These are phyloP conservation scores for Rhizopogon vesiculosus DNA, from an alignment of 768 basidiomycete species.

Conservation along the genomic window DNA sequence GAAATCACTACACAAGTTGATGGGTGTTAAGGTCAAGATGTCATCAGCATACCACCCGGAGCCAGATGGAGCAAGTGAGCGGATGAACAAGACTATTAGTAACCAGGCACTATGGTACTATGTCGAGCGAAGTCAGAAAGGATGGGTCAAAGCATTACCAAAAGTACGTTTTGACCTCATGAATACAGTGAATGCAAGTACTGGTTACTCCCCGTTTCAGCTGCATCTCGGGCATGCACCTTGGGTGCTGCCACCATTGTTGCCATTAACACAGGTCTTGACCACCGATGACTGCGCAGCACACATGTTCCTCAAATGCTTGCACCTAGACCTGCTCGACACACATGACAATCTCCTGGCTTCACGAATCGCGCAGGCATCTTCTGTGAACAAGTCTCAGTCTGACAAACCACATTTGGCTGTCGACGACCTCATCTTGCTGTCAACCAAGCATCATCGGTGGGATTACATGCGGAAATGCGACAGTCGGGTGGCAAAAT, in stretches of 20 bases:
- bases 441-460: no score
- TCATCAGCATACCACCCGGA: constrained; percentile 35
- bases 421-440: no score
- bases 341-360: no score
- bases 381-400: no score
- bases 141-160: constrained; percentile 26
- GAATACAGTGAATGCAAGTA: constrained; percentile 26
- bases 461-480: no score
- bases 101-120: constrained; percentile 20
- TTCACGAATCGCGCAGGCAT: no score
- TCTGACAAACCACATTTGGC: no score
- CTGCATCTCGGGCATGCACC: constrained; percentile 1
- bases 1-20: constrained; percentile 13
- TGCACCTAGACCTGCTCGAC: no score
- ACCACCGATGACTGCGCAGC: no score
- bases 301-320: no score
- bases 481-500: no score
- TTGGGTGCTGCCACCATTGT: not conserved
- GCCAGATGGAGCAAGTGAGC: constrained; percentile 29
- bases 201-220: constrained; percentile 20
- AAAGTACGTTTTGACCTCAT: constrained; percentile 29
- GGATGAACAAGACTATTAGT: constrained; percentile 28
- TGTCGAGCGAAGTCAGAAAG: constrained; percentile 20
- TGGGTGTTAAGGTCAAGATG: constrained; percentile 25
- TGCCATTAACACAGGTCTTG: no score